These are phyloP conservation scores for Venustampulla echinocandica DNA, from an alignment of 495 filamentous ascomycete species.

Conservation along the genomic window DNA sequence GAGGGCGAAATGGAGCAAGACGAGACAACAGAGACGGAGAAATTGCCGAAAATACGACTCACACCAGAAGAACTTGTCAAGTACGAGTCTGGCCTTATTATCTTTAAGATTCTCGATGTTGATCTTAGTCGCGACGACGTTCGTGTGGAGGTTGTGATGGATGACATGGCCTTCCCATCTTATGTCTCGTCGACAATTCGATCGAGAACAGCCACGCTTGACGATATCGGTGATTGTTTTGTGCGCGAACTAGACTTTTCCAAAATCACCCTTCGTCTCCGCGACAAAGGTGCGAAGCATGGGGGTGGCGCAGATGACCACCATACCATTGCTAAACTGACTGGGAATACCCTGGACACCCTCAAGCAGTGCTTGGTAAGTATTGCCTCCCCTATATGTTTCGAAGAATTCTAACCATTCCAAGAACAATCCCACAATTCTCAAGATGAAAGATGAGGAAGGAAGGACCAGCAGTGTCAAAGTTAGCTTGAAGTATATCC, in stretches of 20 bases:
- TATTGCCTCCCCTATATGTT: conserved; percentile 8
- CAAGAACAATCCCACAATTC: conserved; percentile 78
- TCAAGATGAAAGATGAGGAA: conserved; percentile 65
- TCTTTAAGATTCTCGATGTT: conserved; percentile 89
- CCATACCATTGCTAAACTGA: conserved; percentile 69
- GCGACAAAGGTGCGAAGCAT: conserved; percentile 65
- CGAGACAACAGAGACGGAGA: conserved; percentile 38
- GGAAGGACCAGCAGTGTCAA: conserved; percentile 74
- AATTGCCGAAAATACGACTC: conserved; percentile 67
- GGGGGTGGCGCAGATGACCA: conserved; percentile 56
- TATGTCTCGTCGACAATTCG: conserved; percentile 72
- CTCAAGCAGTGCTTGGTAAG: conserved; percentile 77
- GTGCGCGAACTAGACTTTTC: conserved; percentile 95
- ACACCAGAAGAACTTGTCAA: conserved; percentile 68
- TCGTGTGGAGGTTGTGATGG: conserved; percentile 82
- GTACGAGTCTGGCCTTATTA: conserved; percentile 84
- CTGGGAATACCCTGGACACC: conserved; percentile 75
- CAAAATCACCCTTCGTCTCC: conserved; percentile 76
- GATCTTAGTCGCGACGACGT: conserved; percentile 67
- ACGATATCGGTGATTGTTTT: conserved; percentile 91
- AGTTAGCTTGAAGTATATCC: conserved; percentile 88
- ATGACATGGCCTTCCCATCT: conserved; percentile 88
- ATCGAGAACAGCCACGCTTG: conserved; percentile 55
- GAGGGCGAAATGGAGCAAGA: conserved; percentile 47
- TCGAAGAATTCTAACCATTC: conserved; percentile 15